Evolutionary conservation across 2,329 filamentous ascomycete genomes (phyloP).

Genomic region (Colletotrichum sp.): DNA sequence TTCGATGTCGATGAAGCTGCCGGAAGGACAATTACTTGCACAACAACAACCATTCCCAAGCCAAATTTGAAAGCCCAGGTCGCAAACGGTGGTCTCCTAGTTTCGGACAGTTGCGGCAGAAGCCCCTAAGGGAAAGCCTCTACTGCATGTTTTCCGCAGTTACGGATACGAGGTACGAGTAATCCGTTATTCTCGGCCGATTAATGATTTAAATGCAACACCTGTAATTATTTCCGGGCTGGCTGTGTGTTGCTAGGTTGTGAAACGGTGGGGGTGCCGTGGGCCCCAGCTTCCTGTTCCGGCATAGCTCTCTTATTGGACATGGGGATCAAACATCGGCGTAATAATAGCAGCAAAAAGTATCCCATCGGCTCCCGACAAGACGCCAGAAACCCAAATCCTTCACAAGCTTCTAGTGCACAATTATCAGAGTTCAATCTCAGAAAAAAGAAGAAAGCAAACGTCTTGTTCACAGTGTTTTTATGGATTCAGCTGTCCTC

Average conservation of each 20-base stretch:
- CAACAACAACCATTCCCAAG: not conserved
- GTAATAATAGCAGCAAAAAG: not conserved
- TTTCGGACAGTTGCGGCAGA: not conserved
- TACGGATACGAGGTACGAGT: not conserved
- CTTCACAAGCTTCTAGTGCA: not conserved
- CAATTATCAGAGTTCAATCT: accelerated
- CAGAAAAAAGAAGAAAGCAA: not conserved
- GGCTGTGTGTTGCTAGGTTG: not conserved
- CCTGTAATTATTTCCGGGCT: not conserved
- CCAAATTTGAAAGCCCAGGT: no score
- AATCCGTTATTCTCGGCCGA: not conserved
- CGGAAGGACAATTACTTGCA: not conserved
- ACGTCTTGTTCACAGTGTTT: not conserved
- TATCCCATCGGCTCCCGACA: not conserved
- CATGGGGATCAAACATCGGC: not conserved
- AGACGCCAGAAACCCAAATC: accelerated
- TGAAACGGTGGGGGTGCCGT: not conserved
- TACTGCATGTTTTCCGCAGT: not conserved
- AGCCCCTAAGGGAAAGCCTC: not conserved
- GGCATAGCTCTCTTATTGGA: not conserved
- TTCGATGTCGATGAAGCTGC: not conserved
- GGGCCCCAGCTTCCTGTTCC: not conserved
- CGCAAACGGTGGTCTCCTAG: no score
- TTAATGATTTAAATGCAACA: not conserved
- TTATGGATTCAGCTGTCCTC: accelerated